A percentile compares a stretch with the other conserved stretches of the same genome.
Conservation (phyloP, 306 rosid species). For the Abrus pulchellus region DNA sequence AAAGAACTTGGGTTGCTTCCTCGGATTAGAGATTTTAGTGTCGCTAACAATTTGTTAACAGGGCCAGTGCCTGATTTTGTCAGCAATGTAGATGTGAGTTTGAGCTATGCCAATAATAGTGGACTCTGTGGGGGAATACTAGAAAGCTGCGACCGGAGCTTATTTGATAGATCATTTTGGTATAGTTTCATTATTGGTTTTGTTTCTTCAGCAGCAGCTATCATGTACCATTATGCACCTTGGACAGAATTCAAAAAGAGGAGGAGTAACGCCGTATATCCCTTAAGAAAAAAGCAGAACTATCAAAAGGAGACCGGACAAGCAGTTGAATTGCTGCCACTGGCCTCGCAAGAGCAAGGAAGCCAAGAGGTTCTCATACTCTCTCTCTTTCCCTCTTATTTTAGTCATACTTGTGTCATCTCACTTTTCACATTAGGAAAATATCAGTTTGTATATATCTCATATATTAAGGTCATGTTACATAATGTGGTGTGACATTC, state of each 20-base stretch:
- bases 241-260: slow-evolving; percentile 24
- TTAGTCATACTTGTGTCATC: neutral
- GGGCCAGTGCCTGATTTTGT: slow-evolving; percentile 48
- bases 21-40: slow-evolving; percentile 5
- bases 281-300: slow-evolving; percentile 26
- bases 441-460: neutral
- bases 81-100: neutral
- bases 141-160: slow-evolving; percentile 32
- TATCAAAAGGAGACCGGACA: slow-evolving; percentile 15
- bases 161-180: slow-evolving; percentile 34
- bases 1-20: slow-evolving; percentile 43
- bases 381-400: neutral
- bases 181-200: slow-evolving; percentile 48
- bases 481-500: neutral
- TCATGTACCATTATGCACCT: neutral
- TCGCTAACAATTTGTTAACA: slow-evolving; percentile 44
- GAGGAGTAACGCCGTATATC: slow-evolving; percentile 9
- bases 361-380: slow-evolving; percentile 49
- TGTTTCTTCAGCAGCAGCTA: slow-evolving; percentile 27
- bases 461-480: neutral
- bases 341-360: slow-evolving; percentile 8
- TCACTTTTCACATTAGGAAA: neutral
- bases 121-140: slow-evolving; percentile 49
- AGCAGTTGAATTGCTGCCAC: slow-evolving; percentile 29
- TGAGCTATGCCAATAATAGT: slow-evolving; percentile 47